Evolutionary conservation across 2,329 filamentous ascomycete species (phyloP).

Genomic region (Fusarium euwallaceae): DNA sequence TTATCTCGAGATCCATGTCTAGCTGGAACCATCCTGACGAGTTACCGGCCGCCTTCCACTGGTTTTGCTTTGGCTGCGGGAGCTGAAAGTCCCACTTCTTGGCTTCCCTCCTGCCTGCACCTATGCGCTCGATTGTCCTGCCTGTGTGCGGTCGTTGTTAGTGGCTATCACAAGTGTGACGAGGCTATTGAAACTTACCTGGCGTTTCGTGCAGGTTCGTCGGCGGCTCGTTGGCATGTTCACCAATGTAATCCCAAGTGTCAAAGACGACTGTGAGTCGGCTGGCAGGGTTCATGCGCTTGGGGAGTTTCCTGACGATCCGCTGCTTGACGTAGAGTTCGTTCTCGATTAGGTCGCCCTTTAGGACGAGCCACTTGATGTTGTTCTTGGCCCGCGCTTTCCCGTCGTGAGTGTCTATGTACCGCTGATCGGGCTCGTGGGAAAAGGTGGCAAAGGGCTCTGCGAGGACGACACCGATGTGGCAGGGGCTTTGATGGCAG

Average conservation of each 20-base stretch:
- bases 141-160: no score
- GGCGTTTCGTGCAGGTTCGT: neutral
- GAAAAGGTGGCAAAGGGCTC: conserved; percentile 9
- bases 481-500: conserved; percentile 8
- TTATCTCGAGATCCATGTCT: conserved; percentile 24
- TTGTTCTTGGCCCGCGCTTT: conserved; percentile 8
- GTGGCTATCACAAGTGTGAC: neutral
- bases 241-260: neutral
- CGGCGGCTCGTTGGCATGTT: neutral
- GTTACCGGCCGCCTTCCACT: neutral
- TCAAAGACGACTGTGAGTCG: conserved; percentile 15
- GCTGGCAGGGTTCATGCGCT: neutral
- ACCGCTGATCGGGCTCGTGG: conserved; percentile 7
- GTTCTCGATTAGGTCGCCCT: conserved; percentile 22
- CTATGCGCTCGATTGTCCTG: neutral
- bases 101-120: neutral
- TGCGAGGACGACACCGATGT: conserved; percentile 5
- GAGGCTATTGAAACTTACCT: neutral
- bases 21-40: conserved; percentile 5
- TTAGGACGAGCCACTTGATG: conserved; percentile 31
- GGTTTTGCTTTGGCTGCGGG: neutral
- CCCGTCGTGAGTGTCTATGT: conserved; percentile 10
- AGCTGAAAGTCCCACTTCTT: neutral
- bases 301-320: conserved; percentile 4
- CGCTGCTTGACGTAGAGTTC: conserved; percentile 9